A percentile compares a stretch with the other conserved stretches of the same genome.
These are phyloP conservation scores for Xylaria polymorpha DNA, from an alignment of 2,329 filamentous ascomycete genomes.

Conservation along the genomic window DNA sequence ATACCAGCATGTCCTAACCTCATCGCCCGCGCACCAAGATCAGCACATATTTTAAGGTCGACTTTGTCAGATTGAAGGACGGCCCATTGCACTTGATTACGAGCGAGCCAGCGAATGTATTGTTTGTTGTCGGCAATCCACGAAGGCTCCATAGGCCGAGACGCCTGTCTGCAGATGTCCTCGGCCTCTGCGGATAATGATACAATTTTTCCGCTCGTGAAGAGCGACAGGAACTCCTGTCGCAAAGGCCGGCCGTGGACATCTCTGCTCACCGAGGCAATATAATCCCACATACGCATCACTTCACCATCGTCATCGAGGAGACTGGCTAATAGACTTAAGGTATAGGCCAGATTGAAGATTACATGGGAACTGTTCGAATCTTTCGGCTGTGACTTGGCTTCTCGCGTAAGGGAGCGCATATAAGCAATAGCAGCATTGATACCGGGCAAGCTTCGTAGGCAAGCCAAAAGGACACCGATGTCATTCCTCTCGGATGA, in stretches of 20 bases:
- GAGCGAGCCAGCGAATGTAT: conserved; percentile 79
- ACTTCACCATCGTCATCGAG: conserved; percentile 53
- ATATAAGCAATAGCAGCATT: conserved; percentile 81
- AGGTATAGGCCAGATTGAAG: conserved; percentile 57
- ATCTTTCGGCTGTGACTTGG: conserved; percentile 54
- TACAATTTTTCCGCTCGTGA: conserved; percentile 63
- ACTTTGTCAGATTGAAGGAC: conserved; percentile 50
- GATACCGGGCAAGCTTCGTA: conserved; percentile 80
- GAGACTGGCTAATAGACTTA: conserved; percentile 59
- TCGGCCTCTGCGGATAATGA: conserved; percentile 68
- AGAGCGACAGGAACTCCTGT: conserved; percentile 58
- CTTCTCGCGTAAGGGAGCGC: conserved; percentile 67
- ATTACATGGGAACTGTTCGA: conserved; percentile 56
- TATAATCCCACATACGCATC: conserved; percentile 44
- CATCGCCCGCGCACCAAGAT: conserved; percentile 69
- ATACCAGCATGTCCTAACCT: conserved; percentile 79
- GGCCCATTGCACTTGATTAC: conserved; percentile 66
- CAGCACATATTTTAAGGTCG: conserved; percentile 57
- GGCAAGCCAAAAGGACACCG: conserved; percentile 68
- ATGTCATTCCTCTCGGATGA: conserved; percentile 55
- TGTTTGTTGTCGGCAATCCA: conserved; percentile 75
- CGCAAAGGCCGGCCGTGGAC: conserved; percentile 52
- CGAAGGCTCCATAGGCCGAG: conserved; percentile 46
- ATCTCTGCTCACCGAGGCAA: conserved; percentile 33
- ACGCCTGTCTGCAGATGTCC: conserved; percentile 56